Percentiles rank a stretch among this genome's conserved stretches.
Conservation (phyloP, 1,139 yeast species). For the Saccharomyces hybrid region DNA sequence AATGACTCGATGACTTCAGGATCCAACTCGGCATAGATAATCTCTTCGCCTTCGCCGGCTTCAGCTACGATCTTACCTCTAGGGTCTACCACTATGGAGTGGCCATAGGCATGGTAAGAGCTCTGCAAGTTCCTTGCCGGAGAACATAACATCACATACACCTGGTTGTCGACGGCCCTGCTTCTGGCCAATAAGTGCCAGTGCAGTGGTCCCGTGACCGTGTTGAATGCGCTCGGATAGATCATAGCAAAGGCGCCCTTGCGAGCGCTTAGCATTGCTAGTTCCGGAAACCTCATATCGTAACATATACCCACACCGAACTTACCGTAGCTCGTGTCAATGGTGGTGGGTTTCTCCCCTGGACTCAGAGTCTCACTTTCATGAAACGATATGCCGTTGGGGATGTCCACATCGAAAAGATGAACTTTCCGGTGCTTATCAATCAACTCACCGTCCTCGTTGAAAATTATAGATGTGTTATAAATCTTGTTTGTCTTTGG, state of each 20-base stretch:
- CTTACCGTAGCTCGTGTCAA: constrained; percentile 62
- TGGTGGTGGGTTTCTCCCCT: constrained; percentile 74
- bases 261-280: constrained; percentile 75
- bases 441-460: constrained; percentile 61
- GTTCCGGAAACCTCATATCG: constrained; percentile 86
- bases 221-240: constrained; percentile 93
- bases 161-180: constrained; percentile 84
- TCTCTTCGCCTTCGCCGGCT: constrained; percentile 80
- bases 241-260: constrained; percentile 77
- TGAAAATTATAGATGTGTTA: constrained; percentile 77
- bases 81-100: constrained; percentile 85
- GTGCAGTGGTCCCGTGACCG: constrained; percentile 91
- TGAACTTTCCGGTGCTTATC: constrained; percentile 88
- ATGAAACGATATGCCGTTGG: constrained; percentile 78
- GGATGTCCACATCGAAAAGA: constrained; percentile 85
- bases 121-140: constrained; percentile 71
- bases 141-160: constrained; percentile 72
- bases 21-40: constrained; percentile 71
- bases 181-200: constrained; percentile 85
- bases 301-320: constrained; percentile 90
- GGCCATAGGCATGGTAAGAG: constrained; percentile 89
- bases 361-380: constrained; percentile 71
- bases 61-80: constrained; percentile 71
- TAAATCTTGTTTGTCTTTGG: constrained; percentile 50
- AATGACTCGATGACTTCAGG: constrained; percentile 53